Evolutionary conservation across 2,329 filamentous ascomycete genomes (phyloP).

Genomic region (Aotearoamyces nothofagi): DNA sequence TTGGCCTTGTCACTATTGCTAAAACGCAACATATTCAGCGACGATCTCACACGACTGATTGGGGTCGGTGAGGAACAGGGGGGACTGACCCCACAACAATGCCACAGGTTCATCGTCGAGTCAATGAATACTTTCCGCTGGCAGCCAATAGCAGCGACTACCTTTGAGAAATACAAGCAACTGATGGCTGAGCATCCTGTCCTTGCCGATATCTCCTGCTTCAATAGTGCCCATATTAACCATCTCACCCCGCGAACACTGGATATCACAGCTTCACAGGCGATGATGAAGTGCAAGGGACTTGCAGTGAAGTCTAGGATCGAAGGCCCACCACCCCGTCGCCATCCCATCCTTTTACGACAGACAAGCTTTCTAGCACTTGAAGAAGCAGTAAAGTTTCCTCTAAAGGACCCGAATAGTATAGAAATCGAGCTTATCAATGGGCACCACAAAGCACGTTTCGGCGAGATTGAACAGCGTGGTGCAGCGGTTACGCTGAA

Average conservation of each 20-base stretch:
- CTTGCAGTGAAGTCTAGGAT: constrained; percentile 32
- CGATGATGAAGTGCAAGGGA: constrained; percentile 24
- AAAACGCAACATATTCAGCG: constrained; percentile 26
- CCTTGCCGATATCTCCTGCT: constrained; percentile 30
- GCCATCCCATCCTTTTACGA: constrained; percentile 30
- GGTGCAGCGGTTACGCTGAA: constrained; percentile 31
- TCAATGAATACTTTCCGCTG: constrained; percentile 32
- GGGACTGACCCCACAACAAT: constrained; percentile 17
- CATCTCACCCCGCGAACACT: constrained; percentile 35
- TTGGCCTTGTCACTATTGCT: constrained; percentile 21
- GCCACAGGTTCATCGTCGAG: constrained; percentile 24
- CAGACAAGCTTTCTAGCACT: constrained; percentile 38
- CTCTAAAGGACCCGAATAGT: too few relatives aligned
- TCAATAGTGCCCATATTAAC: constrained; percentile 32
- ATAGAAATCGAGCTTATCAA: constrained; percentile 11
- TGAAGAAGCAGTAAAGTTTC: constrained; percentile 30
- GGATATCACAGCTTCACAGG: constrained; percentile 29
- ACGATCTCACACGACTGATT: constrained; percentile 22
- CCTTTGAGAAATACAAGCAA: constrained; percentile 24
- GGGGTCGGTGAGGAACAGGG: constrained; percentile 19
- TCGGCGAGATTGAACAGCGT: constrained; percentile 37
- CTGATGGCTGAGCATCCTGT: constrained; percentile 29
- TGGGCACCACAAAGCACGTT: constrained; percentile 31
- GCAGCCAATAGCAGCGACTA: constrained; percentile 25
- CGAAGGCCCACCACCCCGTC: constrained; percentile 31